These are phyloP conservation scores for Fagopyrum esculentum DNA, from an alignment of 148 eudicot genomes.

Conservation along the genomic window DNA sequence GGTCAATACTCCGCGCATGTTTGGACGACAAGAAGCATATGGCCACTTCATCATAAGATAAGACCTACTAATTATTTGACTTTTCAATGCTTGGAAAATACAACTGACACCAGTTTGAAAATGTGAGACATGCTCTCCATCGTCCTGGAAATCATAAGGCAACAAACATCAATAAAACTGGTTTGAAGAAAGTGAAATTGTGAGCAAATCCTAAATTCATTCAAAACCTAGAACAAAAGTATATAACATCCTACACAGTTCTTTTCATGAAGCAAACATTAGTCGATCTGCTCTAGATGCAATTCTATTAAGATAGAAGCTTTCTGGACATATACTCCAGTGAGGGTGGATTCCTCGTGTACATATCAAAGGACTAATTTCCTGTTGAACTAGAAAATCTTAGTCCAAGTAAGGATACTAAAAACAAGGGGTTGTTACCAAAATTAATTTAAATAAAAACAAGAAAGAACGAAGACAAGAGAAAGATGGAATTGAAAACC, in stretches of 20 bases:
- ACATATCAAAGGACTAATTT: not conserved
- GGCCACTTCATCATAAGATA: conserved; percentile 83
- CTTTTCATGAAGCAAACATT: not conserved
- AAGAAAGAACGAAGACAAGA: not conserved
- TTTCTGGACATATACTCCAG: not conserved
- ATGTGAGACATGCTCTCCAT: conserved; percentile 48
- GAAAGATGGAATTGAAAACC: not conserved
- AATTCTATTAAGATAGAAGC: not conserved
- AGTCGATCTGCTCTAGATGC: not conserved
- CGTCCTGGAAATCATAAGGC: conserved; percentile 44
- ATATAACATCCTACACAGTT: not conserved
- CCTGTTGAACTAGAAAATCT: not conserved
- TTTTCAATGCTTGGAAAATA: conserved; percentile 68
- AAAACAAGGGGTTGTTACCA: not conserved
- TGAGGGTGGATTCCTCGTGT: not conserved
- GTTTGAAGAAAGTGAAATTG: not conserved
- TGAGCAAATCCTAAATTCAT: not conserved
- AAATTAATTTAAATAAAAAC: not conserved
- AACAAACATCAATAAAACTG: not conserved
- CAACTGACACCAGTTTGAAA: conserved; percentile 69
- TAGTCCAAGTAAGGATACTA: not conserved
- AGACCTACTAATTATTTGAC: conserved; percentile 76
- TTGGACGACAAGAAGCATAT: conserved; percentile 53
- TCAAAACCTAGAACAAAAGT: not conserved
- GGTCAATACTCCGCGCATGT: too few relatives aligned